Evolutionary conservation across 371 early-diverging fungal genomes (phyloP).

Genomic region (Mortierella sp.): DNA sequence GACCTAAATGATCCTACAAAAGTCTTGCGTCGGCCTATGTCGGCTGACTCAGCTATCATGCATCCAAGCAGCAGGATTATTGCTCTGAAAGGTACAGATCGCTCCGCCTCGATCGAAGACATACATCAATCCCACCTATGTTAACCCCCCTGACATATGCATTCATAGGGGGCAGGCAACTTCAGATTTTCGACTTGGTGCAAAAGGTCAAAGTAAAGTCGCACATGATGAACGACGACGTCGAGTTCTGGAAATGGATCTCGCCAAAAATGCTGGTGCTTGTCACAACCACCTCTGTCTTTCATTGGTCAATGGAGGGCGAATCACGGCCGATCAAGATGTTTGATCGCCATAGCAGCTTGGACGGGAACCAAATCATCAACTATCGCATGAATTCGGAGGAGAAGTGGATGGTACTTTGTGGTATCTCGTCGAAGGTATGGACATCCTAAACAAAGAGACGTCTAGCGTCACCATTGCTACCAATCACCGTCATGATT

Average conservation of each 20-base stretch:
- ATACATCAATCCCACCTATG: neutral
- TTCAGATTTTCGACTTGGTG: constrained; percentile 98
- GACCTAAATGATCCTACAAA: constrained; percentile 89
- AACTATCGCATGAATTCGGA: constrained; percentile 91
- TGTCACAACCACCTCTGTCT: constrained; percentile 89
- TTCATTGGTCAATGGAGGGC: constrained; percentile 97
- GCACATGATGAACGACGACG: constrained; percentile 91
- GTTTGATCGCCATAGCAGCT: constrained; percentile 90
- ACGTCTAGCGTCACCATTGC: too few relatives aligned
- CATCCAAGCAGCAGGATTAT: constrained; percentile 93
- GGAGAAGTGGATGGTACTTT: constrained; percentile 93
- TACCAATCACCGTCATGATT: neutral
- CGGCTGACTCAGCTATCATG: constrained; percentile 99
- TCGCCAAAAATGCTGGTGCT: constrained; percentile 88
- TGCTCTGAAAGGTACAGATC: constrained; percentile 87
- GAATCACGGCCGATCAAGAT: constrained; percentile 86
- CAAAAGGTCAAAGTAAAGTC: constrained; percentile 94
- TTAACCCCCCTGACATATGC: neutral
- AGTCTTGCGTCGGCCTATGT: constrained; percentile 90
- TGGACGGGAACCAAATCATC: constrained; percentile 93
- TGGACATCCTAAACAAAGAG: neutral
- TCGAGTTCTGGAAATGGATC: constrained; percentile 98
- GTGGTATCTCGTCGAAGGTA: constrained; percentile 92
- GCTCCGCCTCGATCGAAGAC: neutral
- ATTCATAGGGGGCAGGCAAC: constrained; percentile 81